Evolutionary conservation across 257 asterid species (phyloP).

Genomic region (Capsicum baccatum): DNA sequence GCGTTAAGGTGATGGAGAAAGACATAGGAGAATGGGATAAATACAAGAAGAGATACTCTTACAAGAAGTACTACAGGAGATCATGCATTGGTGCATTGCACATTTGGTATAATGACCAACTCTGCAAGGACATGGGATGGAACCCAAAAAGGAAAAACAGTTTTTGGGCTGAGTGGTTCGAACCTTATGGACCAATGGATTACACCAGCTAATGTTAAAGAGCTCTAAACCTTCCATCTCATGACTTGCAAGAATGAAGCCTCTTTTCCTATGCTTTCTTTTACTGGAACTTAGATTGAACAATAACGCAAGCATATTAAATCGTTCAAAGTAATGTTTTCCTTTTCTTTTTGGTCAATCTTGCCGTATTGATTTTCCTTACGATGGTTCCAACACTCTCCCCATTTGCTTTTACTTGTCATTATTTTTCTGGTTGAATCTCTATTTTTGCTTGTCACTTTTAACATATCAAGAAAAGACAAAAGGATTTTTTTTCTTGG

Average conservation of each 20-base stretch:
- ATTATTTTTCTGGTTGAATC: too few species aligned
- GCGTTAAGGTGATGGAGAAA: constrained; percentile 53
- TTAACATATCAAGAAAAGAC: too few species aligned
- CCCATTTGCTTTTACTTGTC: too few species aligned
- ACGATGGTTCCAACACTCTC: too few species aligned
- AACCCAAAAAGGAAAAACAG: constrained; percentile 52
- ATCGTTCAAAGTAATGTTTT: background rate
- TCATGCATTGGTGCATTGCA: constrained; percentile 48
- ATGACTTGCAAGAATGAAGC: background rate
- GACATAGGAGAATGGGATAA: constrained; percentile 47
- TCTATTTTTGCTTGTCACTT: too few species aligned
- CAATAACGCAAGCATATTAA: background rate
- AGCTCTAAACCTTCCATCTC: background rate
- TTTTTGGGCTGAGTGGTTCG: constrained; percentile 48
- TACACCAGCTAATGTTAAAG: constrained; percentile 29
- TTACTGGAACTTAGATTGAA: background rate
- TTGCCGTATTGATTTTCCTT: too few species aligned
- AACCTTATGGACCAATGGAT: constrained; percentile 58
- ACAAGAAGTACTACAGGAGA: constrained; percentile 40
- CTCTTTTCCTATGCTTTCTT: background rate
- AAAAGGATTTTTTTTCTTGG: too few species aligned
- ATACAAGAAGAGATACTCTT: constrained; percentile 48
- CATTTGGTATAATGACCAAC: constrained; percentile 58
- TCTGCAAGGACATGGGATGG: constrained; percentile 64
- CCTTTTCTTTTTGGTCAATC: too few species aligned